Base-by-base conservation (phyloP, 345 rosid genomes). In the Eucalyptus virginea region DNA sequence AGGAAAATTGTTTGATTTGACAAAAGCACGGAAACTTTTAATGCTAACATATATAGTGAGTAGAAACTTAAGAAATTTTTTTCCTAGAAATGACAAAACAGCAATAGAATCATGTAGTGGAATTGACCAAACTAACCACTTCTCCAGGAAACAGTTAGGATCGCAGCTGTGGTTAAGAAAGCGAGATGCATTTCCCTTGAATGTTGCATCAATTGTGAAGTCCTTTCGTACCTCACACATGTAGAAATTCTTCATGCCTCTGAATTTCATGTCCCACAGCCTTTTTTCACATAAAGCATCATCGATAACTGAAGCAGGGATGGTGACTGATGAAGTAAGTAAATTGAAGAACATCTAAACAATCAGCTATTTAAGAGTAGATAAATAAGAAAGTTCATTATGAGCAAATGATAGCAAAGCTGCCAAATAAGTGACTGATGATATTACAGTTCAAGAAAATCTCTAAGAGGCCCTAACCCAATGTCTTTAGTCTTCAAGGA, bases 251-350 rank as follows among this genome's bases (percentile, higher is more conserved):
- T 92, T 90, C 88, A 91, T 93, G 48, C 98, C 98, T 93, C 92
- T 92, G 93, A 97, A 90, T 91, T 98, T 98, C 99, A 98, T 96
- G 93, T 98, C 97, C 99, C 99, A 98, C 83, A 98, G 97, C 95
- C 99, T 96, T 94, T 94, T 90, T 94, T 95, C 98, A 89, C 99
- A 97, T 49, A 92, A 88, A 89, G 98, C 98, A 91, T 98, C 98
- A 92, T 94, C 93, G 91, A 98, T 97, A 81, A 98, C 99, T 98
- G 97, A 89, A 94, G 93, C 72, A 80, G 88, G 88, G 88, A 88
- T 67, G 47, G 30, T 77, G 47, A 77, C 83, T 40, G 83, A 77
- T 21, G 47, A 77, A 37, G 83, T 37, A 72, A 72, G 83, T 77
- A 77, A 40, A 77, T 21, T 77, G 83, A 77, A 40, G 47, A 77